Conservation (phyloP, 1,139 yeast genomes). For the Magnusiomyces starmeri region DNA sequence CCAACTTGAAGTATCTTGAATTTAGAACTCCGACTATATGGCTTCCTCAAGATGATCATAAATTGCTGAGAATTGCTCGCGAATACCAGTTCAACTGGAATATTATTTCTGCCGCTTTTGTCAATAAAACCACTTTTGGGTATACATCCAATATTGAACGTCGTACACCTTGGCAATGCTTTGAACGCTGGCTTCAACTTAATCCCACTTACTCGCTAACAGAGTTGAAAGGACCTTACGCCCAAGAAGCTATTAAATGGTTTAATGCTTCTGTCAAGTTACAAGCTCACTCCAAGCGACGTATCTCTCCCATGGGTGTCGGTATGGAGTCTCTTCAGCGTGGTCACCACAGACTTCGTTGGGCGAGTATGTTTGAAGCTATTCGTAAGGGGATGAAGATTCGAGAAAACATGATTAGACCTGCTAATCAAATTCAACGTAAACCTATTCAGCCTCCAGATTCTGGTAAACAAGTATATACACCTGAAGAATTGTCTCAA, state of each 20-base stretch:
- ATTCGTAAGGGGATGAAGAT: conserved; percentile 84
- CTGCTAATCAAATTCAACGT: conserved; percentile 36
- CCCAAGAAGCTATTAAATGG: conserved; percentile 85
- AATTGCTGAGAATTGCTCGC: conserved; percentile 70
- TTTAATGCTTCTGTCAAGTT: conserved; percentile 83
- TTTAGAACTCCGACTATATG: conserved; percentile 82
- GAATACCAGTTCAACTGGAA: conserved; percentile 93
- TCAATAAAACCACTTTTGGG: conserved; percentile 54
- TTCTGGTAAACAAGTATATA: conserved; percentile 36
- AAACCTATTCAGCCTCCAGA: conserved; percentile 17
- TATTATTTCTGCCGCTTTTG: conserved; percentile 73
- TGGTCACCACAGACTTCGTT: conserved; percentile 81
- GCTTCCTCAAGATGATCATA: conserved; percentile 89
- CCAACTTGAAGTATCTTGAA: conserved; percentile 68
- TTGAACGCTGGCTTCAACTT: conserved; percentile 89
- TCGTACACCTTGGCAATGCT: conserved; percentile 98
- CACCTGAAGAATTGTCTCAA: conserved; percentile 67
- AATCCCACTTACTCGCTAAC: conserved; percentile 79
- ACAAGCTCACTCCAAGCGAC: conserved; percentile 77
- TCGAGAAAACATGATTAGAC: conserved; percentile 63
- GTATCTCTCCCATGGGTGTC: conserved; percentile 87
- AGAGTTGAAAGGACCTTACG: conserved; percentile 83
- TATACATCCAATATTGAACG: conserved; percentile 85
- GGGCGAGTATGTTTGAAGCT: conserved; percentile 98
- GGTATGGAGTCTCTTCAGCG: conserved; percentile 87